These are phyloP conservation scores for Entomophthora muscae DNA, from an alignment of 371 early-diverging fungal species.

Conservation along the genomic window DNA sequence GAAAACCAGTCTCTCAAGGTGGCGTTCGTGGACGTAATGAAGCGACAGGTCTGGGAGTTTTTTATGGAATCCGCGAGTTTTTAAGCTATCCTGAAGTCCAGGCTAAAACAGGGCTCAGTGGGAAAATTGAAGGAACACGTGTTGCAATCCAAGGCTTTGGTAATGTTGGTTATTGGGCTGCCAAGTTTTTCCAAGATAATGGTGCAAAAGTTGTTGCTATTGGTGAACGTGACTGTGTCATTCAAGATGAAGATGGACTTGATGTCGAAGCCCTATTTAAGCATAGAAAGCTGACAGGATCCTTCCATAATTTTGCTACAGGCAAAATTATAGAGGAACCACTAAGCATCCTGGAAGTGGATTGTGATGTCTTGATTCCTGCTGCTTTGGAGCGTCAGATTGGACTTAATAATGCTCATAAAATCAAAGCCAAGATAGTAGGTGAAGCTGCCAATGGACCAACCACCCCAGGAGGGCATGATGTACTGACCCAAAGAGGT, in stretches of 20 bases:
- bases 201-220: slow-evolving; percentile 67
- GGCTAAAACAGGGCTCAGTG: slow-evolving; percentile 44
- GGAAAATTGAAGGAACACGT: slow-evolving; percentile 38
- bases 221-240: slow-evolving; percentile 52
- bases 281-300: slow-evolving; percentile 38
- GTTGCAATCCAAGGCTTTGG: slow-evolving; percentile 81
- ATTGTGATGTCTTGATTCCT: slow-evolving; percentile 73
- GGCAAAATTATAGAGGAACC: slow-evolving; percentile 42
- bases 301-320: slow-evolving; percentile 48
- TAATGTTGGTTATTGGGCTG: slow-evolving; percentile 79
- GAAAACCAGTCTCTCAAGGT: slow-evolving; percentile 71
- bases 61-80: slow-evolving; percentile 74
- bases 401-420: slow-evolving; percentile 50
- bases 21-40: slow-evolving; percentile 83
- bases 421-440: slow-evolving; percentile 68
- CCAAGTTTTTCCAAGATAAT: slow-evolving; percentile 71
- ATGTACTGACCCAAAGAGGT: slow-evolving; percentile 40
- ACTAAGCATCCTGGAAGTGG: slow-evolving; percentile 46
- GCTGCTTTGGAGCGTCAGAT: slow-evolving; percentile 81
- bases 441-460: slow-evolving; percentile 86
- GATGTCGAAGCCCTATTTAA: slow-evolving; percentile 48
- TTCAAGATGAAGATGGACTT: slow-evolving; percentile 50
- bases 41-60: slow-evolving; percentile 79
- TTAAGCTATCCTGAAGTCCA: slow-evolving; percentile 62
- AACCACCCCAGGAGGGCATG: slow-evolving; percentile 62